phyloP scores from a whole-genome alignment of 75 land plant genomes.

The Azolla pinnata region DNA sequence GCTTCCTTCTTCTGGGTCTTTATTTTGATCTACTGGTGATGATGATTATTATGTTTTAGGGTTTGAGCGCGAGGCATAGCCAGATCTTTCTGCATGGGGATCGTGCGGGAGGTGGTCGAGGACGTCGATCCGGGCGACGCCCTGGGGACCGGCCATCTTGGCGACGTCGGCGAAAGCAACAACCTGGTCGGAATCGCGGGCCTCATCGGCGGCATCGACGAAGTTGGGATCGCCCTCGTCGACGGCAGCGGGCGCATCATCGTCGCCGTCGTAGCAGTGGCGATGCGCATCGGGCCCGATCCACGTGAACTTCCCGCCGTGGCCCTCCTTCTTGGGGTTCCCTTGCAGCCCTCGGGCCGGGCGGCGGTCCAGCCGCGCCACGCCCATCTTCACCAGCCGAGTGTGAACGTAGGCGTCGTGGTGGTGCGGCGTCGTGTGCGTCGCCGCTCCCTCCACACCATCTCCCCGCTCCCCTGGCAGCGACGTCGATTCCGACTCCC shows the following conservation, averaged over 20 bases:
- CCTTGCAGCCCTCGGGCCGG: constrained; percentile 46
- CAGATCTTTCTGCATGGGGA: too few species aligned
- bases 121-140: background rate
- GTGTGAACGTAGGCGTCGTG: constrained; percentile 9
- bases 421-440: background rate
- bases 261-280: constrained; percentile 11
- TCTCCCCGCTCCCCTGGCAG: too few species aligned
- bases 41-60: too few species aligned
- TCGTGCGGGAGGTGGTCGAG: too few species aligned
- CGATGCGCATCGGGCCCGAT: constrained; percentile 44
- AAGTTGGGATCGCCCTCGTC: constrained; percentile 59
- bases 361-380: constrained; percentile 42
- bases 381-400: constrained; percentile 10
- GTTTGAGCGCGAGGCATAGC: too few species aligned
- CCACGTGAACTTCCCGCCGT: constrained; percentile 81
- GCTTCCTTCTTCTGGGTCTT: too few species aligned
- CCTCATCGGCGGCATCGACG: constrained; percentile 27
- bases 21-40: too few species aligned
- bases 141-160: constrained; percentile 11
- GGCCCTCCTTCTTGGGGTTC: constrained; percentile 70
- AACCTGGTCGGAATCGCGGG: background rate
- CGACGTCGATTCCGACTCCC: too few species aligned
- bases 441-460: background rate
- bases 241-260: constrained; percentile 14
- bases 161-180: constrained; percentile 11